Evolutionary conservation across 2,329 filamentous ascomycete genomes (phyloP).

Genomic region (Fusarium sp.): DNA sequence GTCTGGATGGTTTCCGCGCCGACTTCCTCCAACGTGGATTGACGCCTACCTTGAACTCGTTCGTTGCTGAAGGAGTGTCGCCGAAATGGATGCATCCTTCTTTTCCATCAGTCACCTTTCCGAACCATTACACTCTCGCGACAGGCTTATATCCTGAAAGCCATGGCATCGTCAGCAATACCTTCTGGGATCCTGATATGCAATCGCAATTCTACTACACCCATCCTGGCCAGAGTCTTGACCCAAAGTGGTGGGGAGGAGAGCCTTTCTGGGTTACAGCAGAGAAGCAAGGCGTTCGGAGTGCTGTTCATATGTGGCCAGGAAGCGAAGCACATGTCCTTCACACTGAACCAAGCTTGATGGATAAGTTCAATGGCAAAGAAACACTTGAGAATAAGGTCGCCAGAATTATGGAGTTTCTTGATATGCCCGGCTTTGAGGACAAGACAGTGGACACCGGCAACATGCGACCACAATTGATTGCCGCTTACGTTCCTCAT

Average conservation of each 20-base stretch:
- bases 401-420: constrained; percentile 78
- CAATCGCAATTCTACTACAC: constrained; percentile 89
- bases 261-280: constrained; percentile 96
- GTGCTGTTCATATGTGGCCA: constrained; percentile 98
- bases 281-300: constrained; percentile 79
- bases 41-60: constrained; percentile 82
- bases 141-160: constrained; percentile 93
- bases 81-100: constrained; percentile 93
- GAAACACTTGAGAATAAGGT: constrained; percentile 82
- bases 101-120: constrained; percentile 96
- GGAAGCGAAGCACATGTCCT: constrained; percentile 90
- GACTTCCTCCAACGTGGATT: constrained; percentile 88
- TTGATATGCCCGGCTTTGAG: constrained; percentile 83
- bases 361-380: constrained; percentile 86
- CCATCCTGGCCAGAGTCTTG: constrained; percentile 76
- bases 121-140: constrained; percentile 93
- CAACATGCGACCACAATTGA: constrained; percentile 82
- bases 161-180: constrained; percentile 93
- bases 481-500: constrained; percentile 93
- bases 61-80: constrained; percentile 85
- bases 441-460: constrained; percentile 59
- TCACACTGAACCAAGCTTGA: constrained; percentile 76
- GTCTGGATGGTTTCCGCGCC: constrained; percentile 93
- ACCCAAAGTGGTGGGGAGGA: constrained; percentile 93
- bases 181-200: constrained; percentile 87